A percentile compares a stretch with the other conserved stretches of the same genome.
Evolutionary conservation across 2,329 filamentous ascomycete species (phyloP).

Genomic region (Aureobasidium namibiae): DNA sequence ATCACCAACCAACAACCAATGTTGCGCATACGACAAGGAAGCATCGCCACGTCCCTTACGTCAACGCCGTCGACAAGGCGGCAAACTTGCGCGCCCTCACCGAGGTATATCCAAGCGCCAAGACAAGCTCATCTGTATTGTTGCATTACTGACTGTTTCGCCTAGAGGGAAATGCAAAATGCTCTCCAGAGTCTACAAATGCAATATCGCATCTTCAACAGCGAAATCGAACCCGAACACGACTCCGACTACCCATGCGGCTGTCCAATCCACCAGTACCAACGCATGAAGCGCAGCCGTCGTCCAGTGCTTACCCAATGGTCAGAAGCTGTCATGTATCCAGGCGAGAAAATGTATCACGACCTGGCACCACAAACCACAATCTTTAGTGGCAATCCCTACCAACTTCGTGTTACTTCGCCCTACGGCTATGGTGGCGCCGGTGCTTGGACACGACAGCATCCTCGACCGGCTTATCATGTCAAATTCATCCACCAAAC

Average conservation of each 20-base stretch:
- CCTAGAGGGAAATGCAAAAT: constrained; percentile 39
- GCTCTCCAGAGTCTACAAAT: constrained; percentile 33
- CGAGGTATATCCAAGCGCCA: constrained; percentile 23
- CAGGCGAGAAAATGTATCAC: constrained; percentile 29
- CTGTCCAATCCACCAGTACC: constrained; percentile 35
- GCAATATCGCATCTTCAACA: constrained; percentile 35
- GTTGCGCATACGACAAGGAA: constrained; percentile 16
- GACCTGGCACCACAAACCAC: constrained; percentile 16
- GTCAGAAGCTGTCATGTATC: constrained; percentile 41
- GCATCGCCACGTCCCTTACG: constrained; percentile 20
- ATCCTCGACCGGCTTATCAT: constrained; percentile 27
- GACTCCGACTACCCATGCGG: constrained; percentile 33
- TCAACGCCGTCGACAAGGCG: constrained; percentile 34
- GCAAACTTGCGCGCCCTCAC: constrained; percentile 30
- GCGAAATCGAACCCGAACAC: constrained; percentile 41
- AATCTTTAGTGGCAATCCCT: constrained; percentile 30
- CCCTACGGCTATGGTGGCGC: constrained; percentile 29
- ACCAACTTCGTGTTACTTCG: constrained; percentile 24
- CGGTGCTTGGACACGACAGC: constrained; percentile 16
- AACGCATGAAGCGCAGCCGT: constrained; percentile 29
- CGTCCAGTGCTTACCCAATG: constrained; percentile 33
- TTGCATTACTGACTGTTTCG: neutral
- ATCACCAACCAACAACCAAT: neutral
- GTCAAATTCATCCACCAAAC: constrained; percentile 29
- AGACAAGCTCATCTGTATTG: neutral